These are phyloP conservation scores for Ceratobasidium sp. DNA, from an alignment of 1,284 basidiomycete genomes.

Conservation along the genomic window DNA sequence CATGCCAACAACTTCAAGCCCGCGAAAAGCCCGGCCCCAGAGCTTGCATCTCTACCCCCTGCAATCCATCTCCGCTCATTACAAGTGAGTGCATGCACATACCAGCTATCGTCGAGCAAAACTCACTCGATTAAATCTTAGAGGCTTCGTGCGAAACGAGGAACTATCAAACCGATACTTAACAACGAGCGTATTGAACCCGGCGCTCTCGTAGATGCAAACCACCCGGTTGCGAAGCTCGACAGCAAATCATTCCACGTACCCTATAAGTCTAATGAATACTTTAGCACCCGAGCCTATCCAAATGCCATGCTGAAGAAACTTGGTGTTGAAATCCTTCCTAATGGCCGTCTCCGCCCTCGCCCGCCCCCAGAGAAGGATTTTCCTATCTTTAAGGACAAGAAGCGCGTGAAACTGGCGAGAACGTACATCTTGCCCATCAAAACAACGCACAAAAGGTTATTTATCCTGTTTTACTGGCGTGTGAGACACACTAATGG, in stretches of 20 bases:
- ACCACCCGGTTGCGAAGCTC: background rate
- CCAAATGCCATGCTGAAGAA: constrained; percentile 24
- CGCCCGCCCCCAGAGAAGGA: constrained; percentile 9
- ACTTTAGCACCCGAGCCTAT: constrained; percentile 7
- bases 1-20: background rate
- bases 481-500: background rate
- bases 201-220: constrained; percentile 11
- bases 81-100: background rate
- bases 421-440: constrained; percentile 10
- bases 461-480: background rate
- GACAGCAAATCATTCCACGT: constrained; percentile 4
- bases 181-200: background rate
- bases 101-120: background rate
- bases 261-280: background rate
- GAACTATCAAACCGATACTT: constrained; percentile 23
- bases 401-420: constrained; percentile 18
- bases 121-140: background rate
- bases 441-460: constrained; percentile 22
- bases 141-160: constrained; percentile 6
- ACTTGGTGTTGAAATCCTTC: constrained; percentile 1
- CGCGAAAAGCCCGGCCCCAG: background rate
- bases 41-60: constrained; percentile 17
- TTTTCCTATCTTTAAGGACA: constrained; percentile 2
- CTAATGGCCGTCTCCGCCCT: background rate
- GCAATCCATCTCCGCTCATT: constrained; percentile 20